Evolutionary conservation across 2,329 filamentous ascomycete genomes (phyloP), one percentile per base, ranked within the genome.

Genomic region (Pseudomassariella vexata): DNA sequence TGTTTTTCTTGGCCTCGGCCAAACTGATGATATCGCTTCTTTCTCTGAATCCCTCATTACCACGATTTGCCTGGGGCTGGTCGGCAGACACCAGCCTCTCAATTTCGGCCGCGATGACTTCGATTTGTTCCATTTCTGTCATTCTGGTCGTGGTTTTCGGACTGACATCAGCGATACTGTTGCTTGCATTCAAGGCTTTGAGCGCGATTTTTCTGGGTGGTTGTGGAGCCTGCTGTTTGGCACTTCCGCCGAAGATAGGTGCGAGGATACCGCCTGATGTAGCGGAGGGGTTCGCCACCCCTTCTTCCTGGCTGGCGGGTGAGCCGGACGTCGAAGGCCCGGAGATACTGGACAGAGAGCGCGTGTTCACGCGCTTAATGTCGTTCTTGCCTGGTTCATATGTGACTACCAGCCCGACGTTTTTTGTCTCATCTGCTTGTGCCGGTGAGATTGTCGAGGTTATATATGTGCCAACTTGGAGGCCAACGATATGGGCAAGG

Each of bases 391-490:
- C 77, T 0, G 84, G 77, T 40, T 76, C 72, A 53, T 94, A 96
- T 9, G 75, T 73, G 7, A 98, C 63, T 2, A 94, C 73, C 32
- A 96, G 75, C 0, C 92, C 92, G 1, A 94, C 76, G 45, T 96
- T 96, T 52, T 76, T 81, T 32, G 68, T 62, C 53, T 86, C 82
- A 43, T 95, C 83, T 42, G 77, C 75, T 50, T 95, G 85, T 1
- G 79, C 69, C 2, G 80, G 66, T 1, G 87, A 87, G 5, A 95
- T 70, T 0, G 87, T 92, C 3, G 83, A 90, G 1, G 88, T 95
- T 49, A 98, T 84, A 50, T 96, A 98, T 0, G 86, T 82, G 14
- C 92, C 92, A 38, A 81, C 76, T 50, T 79, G 80, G 46, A 98
- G 76, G 16, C 72, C 70, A 2, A 73, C 70, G 21, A 98, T 66